Evolutionary conservation across 192 early-diverging fungal species (phyloP).

Genomic region (Lobosporangium transversale): DNA sequence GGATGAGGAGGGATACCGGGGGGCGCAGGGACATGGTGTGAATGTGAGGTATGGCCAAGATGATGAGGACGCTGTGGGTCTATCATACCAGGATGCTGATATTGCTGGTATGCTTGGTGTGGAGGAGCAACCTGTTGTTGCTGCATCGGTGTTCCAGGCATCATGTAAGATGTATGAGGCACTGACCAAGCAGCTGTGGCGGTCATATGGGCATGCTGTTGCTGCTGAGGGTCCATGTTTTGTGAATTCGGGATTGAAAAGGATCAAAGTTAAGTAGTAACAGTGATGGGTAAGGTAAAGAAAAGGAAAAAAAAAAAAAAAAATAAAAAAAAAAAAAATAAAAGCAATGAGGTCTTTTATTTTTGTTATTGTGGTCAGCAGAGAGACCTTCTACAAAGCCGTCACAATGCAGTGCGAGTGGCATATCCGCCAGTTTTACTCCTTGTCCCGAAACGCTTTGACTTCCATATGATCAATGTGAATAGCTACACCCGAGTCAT

Average conservation of each 20-base stretch:
- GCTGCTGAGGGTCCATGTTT: constrained; percentile 30
- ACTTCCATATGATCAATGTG: too few relatives aligned
- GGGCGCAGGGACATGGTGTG: constrained; percentile 5
- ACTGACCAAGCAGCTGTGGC: constrained; percentile 16
- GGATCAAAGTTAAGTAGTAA: background rate
- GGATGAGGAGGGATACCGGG: background rate
- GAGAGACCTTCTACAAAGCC: too few relatives aligned
- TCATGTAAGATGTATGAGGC: constrained; percentile 30
- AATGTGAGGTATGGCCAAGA: constrained; percentile 10
- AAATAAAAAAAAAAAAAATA: too few relatives aligned
- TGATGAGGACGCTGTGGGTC: constrained; percentile 22
- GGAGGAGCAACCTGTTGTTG: constrained; percentile 9
- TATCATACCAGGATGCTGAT: constrained; percentile 33
- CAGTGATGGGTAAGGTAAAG: background rate
- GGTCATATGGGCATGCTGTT: constrained; percentile 33
- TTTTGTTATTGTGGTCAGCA: too few relatives aligned
- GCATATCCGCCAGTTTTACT: too few relatives aligned
- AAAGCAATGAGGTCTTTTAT: too few relatives aligned
- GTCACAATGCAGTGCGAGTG: too few relatives aligned
- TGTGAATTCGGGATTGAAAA: background rate
- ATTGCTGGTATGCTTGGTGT: constrained; percentile 23
- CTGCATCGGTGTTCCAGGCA: constrained; percentile 4
- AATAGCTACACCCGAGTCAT: too few relatives aligned
- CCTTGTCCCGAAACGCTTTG: too few relatives aligned
- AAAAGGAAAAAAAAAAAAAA: background rate